phyloP scores from a whole-genome alignment of 345 rosid genomes.

The Reutealis trisperma region DNA sequence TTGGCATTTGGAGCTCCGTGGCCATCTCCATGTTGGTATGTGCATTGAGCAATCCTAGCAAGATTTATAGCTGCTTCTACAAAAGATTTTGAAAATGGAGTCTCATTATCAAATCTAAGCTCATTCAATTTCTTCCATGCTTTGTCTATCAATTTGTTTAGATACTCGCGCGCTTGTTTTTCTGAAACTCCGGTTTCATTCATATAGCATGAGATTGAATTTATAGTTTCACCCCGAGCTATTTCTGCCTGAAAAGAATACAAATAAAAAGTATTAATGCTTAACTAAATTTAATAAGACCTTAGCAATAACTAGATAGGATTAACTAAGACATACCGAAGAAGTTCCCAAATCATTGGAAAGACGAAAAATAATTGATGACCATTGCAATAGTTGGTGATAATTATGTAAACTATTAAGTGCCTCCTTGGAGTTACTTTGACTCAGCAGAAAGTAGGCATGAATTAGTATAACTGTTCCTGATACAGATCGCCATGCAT shows the following conservation, averaged over 20 bases:
- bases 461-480: constrained; percentile 32
- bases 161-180: constrained; percentile 31
- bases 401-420: constrained; percentile 23
- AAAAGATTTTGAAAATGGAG: constrained; percentile 27
- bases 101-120: background rate
- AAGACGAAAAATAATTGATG: constrained; percentile 39
- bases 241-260: background rate
- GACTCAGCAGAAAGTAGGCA: constrained; percentile 23
- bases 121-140: constrained; percentile 44
- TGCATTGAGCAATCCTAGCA: constrained; percentile 34
- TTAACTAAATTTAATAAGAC: too few relatives aligned
- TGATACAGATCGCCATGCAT: constrained; percentile 41
- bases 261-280: too few relatives aligned
- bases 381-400: constrained; percentile 33
- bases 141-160: constrained; percentile 27
- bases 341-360: constrained; percentile 46
- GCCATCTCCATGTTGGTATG: constrained; percentile 43
- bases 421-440: constrained; percentile 13
- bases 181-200: constrained; percentile 31
- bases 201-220: constrained; percentile 41
- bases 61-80: constrained; percentile 30
- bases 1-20: constrained; percentile 38
- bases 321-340: constrained; percentile 21
- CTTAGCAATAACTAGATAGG: background rate
- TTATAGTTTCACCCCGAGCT: constrained; percentile 34